These are phyloP conservation scores for Begonia masoniana DNA, from an alignment of 306 rosid genomes.

Conservation along the genomic window DNA sequence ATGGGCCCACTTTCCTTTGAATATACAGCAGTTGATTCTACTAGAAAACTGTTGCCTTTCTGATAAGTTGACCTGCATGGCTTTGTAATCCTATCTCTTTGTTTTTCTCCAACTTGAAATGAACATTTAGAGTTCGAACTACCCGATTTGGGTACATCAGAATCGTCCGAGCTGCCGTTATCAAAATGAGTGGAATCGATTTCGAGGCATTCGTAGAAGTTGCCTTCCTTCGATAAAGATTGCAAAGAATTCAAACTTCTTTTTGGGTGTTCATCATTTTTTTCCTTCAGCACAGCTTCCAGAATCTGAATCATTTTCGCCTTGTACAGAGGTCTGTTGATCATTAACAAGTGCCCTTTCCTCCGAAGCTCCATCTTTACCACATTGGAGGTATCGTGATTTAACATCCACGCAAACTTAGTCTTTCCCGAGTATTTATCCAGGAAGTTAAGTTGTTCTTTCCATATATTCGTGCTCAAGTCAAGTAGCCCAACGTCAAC, in stretches of 20 bases:
- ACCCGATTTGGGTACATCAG: slow-evolving; percentile 43
- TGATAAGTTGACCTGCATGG: slow-evolving; percentile 27
- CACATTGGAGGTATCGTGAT: slow-evolving; percentile 76
- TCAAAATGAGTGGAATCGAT: slow-evolving; percentile 80
- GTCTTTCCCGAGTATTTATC: slow-evolving; percentile 63
- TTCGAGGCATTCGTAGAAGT: slow-evolving; percentile 65
- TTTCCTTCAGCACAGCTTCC: slow-evolving; percentile 62
- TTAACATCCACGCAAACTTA: slow-evolving; percentile 83
- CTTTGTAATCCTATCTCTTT: slow-evolving; percentile 18
- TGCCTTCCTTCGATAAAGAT: slow-evolving; percentile 37
- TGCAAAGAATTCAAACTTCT: slow-evolving; percentile 24
- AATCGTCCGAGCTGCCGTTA: slow-evolving; percentile 64
- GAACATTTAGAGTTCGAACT: slow-evolving; percentile 22
- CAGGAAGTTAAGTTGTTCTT: slow-evolving; percentile 82
- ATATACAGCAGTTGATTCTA: slow-evolving; percentile 33
- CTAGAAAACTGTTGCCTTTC: slow-evolving; percentile 28
- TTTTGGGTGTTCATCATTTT: slow-evolving; percentile 49
- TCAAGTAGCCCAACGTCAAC: slow-evolving; percentile 81
- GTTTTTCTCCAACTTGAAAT: slow-evolving; percentile 22
- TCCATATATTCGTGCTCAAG: slow-evolving; percentile 98
- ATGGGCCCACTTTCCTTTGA: slow-evolving; percentile 22
- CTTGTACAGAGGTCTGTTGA: slow-evolving; percentile 77
- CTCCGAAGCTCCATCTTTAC: slow-evolving; percentile 79
- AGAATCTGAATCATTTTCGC: slow-evolving; percentile 73
- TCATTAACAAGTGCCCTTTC: slow-evolving; percentile 62